Evolutionary conservation across 345 rosid genomes (phyloP), one percentile per base, ranked within the genome.

Genomic region (Gossypium australe): DNA sequence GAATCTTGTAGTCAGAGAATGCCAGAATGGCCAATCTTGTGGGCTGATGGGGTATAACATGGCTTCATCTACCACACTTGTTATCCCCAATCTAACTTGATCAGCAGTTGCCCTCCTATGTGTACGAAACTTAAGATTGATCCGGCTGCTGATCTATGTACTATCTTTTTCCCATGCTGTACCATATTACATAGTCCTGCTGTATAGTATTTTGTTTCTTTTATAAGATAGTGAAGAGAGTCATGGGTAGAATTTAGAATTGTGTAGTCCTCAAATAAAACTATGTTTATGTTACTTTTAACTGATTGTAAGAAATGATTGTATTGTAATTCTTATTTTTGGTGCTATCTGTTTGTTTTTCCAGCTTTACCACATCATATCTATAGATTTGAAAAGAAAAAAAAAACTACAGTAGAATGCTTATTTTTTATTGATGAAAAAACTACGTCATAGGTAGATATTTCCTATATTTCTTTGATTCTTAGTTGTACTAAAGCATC

Each of bases 141-240:
- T 77, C 63, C 68, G 58, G 77, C 79, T 41, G 70, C 78, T 67
- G 74, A 62, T 77, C 75, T 73, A 68, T 74, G 25, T 56, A 20
- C 60, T 22, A 17, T 76, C 81, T 60, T 49, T 74, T 60, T 73
- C 51, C 71, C 76, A 70, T 78, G 2, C 49, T 78, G 82, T 82
- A 77, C 71, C 84, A 75, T 81, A 59, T 76, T 56, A 34, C 78
- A 56, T 75, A 81, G 80, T 75, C 78, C 71, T 80, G 70, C 76
- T 82, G 90, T 85, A 84, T 84, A 86, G 86, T 80, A 63, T 77
- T 43, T 60, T 63, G 62, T 74, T 70, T 75, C 20, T 70, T 72
- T 70, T 49, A 20, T 68, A 75, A 77, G 78, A 61, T 71, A 82
- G 73, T 73, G 79, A 75, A 77, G 53, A 72, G 74, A 64, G 81